Conservation (phyloP, 352 stramenopile genomes). For the Aphanomyces stellatus region DNA sequence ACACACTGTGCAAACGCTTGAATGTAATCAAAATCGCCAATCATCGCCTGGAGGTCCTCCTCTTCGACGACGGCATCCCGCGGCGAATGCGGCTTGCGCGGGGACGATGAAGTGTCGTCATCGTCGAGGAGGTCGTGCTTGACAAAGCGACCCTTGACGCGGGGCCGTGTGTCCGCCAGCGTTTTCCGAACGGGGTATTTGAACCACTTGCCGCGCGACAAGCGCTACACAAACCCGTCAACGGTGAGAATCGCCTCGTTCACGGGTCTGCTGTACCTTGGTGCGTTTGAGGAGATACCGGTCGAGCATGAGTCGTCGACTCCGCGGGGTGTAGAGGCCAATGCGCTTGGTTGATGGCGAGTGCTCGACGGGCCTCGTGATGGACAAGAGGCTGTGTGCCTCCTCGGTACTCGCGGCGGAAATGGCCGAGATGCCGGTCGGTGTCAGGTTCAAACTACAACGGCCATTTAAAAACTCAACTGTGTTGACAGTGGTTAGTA, state of each 20-base stretch:
- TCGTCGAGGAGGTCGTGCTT: conserved; percentile 14
- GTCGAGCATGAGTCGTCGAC: conserved; percentile 16
- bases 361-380: not conserved
- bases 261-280: conserved; percentile 15
- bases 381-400: not conserved
- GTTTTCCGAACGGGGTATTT: conserved; percentile 20
- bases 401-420: not conserved
- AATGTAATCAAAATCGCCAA: conserved; percentile 17
- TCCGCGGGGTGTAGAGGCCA: conserved; percentile 18
- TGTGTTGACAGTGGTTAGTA: not conserved
- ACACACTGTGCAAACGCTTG: conserved; percentile 16
- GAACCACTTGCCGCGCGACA: conserved; percentile 18
- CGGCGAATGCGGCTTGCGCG: not conserved
- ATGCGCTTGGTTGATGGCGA: not conserved
- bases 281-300: conserved; percentile 18
- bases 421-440: too few species aligned
- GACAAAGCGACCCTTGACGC: conserved; percentile 18
- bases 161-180: conserved; percentile 12
- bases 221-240: not conserved
- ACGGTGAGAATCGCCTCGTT: not conserved
- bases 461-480: too few species aligned
- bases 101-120: not conserved
- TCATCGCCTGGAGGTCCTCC: not conserved
- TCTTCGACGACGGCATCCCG: not conserved
- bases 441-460: too few species aligned